Base-by-base conservation (phyloP, 768 basidiomycete species). In the Sarcomyxa edulis region DNA sequence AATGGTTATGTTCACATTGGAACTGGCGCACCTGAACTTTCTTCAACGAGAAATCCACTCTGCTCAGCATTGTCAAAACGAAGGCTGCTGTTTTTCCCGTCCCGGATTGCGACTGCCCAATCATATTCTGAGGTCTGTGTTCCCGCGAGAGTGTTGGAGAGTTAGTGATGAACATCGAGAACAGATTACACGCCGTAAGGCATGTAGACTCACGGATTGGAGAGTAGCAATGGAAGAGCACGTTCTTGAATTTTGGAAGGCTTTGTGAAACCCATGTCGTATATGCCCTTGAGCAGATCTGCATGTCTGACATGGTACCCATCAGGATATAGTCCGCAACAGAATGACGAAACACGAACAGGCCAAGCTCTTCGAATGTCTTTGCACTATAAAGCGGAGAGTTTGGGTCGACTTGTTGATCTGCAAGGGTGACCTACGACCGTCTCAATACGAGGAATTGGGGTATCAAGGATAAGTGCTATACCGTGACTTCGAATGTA, bases 41-140 rank as follows among this genome's bases (percentile, higher is more conserved):
- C 47, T 85, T 76, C 31, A 81, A 66, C 15, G 76, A 69, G 50
- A 84, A 94, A 61, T 97, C 91, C 32, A 98, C 74, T 27, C 95
- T 81, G 56, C 87, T 93, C 11, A 98, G 74, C 94, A 99, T 98
- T 8, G 95, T 94, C 34, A 99, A 71, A 9, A 93, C 90, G 58
- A 99, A 99, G 7, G 96, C 96, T 4, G 96, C 96, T 2, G 96
- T 98, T 68, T 99, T 99, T 34, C 96, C 96, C 7, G 96, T 99
- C 26, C 96, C 96, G 23, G 96, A 98, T 54, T 99, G 96, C 36
- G 94, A 98, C 65, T 99, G 96, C 12, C 93, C 96, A 55, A 98
- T 98, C 85, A 98, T 94, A 63, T 98, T 98, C 37, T 82, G 84
- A 8, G 95, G 86, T n/a, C 95, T 99, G 55, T n/a, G 46, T 24